phyloP scores from a whole-genome alignment of 108 stramenopile genomes.

The Thalassiosira profunda region DNA sequence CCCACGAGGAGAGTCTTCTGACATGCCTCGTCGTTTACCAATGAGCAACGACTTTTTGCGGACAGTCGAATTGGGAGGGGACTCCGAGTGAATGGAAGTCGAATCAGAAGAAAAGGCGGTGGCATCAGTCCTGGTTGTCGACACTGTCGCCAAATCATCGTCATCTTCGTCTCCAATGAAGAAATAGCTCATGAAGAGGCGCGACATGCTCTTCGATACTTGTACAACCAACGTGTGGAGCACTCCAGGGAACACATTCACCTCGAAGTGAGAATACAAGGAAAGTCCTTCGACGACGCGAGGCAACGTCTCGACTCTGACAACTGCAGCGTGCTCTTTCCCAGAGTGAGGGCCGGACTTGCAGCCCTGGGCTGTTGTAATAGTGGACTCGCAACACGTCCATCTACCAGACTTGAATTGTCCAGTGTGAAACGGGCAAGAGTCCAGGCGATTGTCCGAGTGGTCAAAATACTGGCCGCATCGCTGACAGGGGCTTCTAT shows the following conservation, averaged over 20 bases:
- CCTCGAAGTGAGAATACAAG: slow-evolving; percentile 53
- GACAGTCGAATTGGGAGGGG: slow-evolving; percentile 8
- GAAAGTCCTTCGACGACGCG: slow-evolving; percentile 45
- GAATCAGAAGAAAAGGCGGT: slow-evolving; percentile 24
- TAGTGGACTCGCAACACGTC: slow-evolving; percentile 37
- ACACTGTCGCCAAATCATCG: slow-evolving; percentile 20
- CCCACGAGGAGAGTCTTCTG: slow-evolving; percentile 13
- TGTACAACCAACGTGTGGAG: slow-evolving; percentile 41
- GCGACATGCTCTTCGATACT: slow-evolving; percentile 49
- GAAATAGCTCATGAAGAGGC: slow-evolving; percentile 48
- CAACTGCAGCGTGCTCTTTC: slow-evolving; percentile 50
- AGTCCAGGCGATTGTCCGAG: slow-evolving; percentile 29
- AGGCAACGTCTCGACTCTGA: slow-evolving; percentile 48
- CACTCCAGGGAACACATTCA: slow-evolving; percentile 53
- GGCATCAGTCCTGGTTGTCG: slow-evolving; percentile 19
- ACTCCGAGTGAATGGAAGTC: slow-evolving; percentile 14
- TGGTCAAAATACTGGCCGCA: slow-evolving; percentile 49
- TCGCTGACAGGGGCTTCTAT: slow-evolving; percentile 44
- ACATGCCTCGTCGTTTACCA: slow-evolving; percentile 32
- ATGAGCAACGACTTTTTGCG: slow-evolving; percentile 35
- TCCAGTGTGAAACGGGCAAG: slow-evolving; percentile 46
- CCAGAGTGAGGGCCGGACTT: slow-evolving; percentile 54
- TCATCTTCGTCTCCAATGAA: slow-evolving; percentile 36
- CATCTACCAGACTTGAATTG: slow-evolving; percentile 20
- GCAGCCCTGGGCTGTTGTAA: slow-evolving; percentile 37